Percentiles rank a stretch among this genome's conserved stretches.
Evolutionary conservation across 441 rosid species (phyloP).

Genomic region (Croton setiger): DNA sequence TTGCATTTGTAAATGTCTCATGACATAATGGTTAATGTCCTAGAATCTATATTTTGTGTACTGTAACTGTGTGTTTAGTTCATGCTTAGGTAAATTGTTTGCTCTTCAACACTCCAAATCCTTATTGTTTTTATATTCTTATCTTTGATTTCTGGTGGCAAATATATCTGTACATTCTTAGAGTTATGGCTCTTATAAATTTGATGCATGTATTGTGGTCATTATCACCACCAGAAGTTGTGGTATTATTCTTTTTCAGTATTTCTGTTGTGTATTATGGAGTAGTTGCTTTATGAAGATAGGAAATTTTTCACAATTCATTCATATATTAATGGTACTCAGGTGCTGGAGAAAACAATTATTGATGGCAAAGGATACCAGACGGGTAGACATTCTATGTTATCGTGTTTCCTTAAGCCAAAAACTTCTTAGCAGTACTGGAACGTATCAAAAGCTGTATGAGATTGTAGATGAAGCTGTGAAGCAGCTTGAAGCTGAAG

Average conservation of each 20-base stretch:
- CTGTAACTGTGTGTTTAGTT: neutral
- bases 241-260: neutral
- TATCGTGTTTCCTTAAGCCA: conserved; percentile 79
- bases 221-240: neutral
- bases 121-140: neutral
- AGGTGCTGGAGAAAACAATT: conserved; percentile 98
- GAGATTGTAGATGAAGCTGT: conserved; percentile 71
- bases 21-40: neutral
- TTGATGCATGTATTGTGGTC: neutral
- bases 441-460: conserved; percentile 44
- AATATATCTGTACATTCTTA: neutral
- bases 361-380: conserved; percentile 66
- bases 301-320: neutral
- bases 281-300: neutral
- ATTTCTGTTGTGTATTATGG: neutral
- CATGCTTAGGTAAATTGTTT: neutral
- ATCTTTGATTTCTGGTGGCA: neutral
- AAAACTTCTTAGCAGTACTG: conserved; percentile 68
- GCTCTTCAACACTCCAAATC: neutral
- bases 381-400: conserved; percentile 87
- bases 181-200: neutral
- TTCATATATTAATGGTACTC: conserved; percentile 17
- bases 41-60: neutral
- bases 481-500: conserved; percentile 77
- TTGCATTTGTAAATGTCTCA: neutral